These are phyloP conservation scores for Trichocladium antarcticum DNA, from an alignment of 495 filamentous ascomycete species.

Conservation along the genomic window DNA sequence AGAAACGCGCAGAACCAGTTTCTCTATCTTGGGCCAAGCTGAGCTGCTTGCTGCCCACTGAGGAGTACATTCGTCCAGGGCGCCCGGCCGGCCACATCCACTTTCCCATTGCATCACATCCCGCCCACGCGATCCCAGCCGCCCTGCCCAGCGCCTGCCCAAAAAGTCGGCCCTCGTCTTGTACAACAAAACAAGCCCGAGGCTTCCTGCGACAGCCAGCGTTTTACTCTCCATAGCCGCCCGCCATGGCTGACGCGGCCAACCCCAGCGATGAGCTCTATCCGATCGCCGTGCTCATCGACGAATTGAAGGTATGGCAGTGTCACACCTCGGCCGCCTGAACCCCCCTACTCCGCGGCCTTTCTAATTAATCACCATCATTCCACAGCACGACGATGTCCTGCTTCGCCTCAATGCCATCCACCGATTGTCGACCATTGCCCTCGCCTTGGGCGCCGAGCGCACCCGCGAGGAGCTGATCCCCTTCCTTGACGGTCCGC, in stretches of 20 bases:
- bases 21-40: not conserved
- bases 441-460: conserved; percentile 86
- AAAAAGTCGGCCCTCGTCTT: conserved; percentile 12
- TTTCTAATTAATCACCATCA: not conserved
- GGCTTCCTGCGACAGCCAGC: conserved; percentile 8
- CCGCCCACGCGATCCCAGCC: conserved; percentile 22
- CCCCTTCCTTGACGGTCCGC: conserved; percentile 90
- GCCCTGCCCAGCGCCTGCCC: conserved; percentile 13
- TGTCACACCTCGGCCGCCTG: conserved; percentile 10
- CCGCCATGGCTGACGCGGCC: conserved; percentile 45
- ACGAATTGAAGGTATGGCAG: conserved; percentile 84
- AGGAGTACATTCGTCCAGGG: conserved; percentile 1
- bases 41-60: not conserved
- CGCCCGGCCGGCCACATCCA: conserved; percentile 12
- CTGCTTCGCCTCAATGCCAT: conserved; percentile 96
- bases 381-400: conserved; percentile 90
- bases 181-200: conserved; percentile 6
- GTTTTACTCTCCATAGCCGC: conserved; percentile 15
- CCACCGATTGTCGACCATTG: conserved; percentile 93
- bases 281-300: conserved; percentile 97
- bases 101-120: conserved; percentile 28
- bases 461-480: conserved; percentile 95
- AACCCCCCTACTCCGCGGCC: not conserved
- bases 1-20: not conserved
- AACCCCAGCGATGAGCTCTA: conserved; percentile 87